Percentiles rank a stretch among this genome's conserved stretches.
Evolutionary conservation across 345 rosid species (phyloP).

Genomic region (Bruguiera sexangula): DNA sequence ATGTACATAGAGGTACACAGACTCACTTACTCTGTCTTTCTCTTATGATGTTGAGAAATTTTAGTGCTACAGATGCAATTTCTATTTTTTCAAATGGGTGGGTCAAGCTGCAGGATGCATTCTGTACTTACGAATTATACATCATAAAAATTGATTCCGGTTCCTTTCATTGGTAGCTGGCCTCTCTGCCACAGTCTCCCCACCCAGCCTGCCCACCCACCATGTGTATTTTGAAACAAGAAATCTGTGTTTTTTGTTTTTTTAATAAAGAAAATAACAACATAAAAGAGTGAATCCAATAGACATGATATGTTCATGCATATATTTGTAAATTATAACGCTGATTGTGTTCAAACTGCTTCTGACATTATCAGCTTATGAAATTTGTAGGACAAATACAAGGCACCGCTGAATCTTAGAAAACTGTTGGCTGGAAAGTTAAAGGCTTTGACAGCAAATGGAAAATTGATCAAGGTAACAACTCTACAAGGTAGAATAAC

Average conservation of each 20-base stretch:
- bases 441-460: conserved; percentile 69
- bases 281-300: background rate
- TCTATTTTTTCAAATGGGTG: background rate
- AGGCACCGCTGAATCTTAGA: conserved; percentile 62
- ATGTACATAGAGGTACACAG: conserved; percentile 69
- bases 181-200: no score
- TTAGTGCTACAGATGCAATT: background rate
- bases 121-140: no score
- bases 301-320: background rate
- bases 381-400: conserved; percentile 65
- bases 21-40: background rate
- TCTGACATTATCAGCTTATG: conserved; percentile 13
- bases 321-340: background rate
- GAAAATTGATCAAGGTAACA: conserved; percentile 75
- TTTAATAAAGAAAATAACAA: no score
- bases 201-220: no score
- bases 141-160: no score
- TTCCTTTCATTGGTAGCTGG: no score
- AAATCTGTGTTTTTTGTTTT: no score
- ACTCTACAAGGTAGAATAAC: background rate
- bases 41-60: background rate
- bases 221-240: no score
- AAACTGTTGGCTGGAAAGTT: conserved; percentile 72
- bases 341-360: conserved; percentile 13
- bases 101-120: background rate